A percentile compares a stretch with the other conserved stretches of the same genome.
Conservation (phyloP, 2,329 filamentous ascomycete genomes). For the Colletotrichum theobromicola region DNA sequence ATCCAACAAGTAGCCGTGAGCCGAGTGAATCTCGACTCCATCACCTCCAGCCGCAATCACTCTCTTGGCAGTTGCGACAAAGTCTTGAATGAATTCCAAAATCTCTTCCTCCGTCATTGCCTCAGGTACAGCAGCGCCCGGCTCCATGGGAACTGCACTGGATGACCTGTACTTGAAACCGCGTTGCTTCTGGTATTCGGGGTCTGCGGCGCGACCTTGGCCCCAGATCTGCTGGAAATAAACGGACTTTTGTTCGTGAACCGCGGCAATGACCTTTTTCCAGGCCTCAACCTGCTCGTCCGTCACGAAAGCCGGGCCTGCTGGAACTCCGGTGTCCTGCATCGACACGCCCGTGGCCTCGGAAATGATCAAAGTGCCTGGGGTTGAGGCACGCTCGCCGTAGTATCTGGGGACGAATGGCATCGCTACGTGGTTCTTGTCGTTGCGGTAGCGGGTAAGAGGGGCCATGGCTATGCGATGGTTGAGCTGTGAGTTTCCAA, state of each 20-base stretch:
- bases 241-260: slow-evolving; percentile 31
- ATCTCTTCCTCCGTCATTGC: slow-evolving; percentile 70
- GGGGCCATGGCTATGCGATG: slow-evolving; percentile 15
- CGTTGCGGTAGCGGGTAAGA: slow-evolving; percentile 16
- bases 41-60: slow-evolving; percentile 67
- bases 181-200: slow-evolving; percentile 2
- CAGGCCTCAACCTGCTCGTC: slow-evolving; percentile 27
- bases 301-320: slow-evolving; percentile 51
- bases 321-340: slow-evolving; percentile 21
- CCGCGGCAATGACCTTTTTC: slow-evolving; percentile 28
- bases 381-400: slow-evolving; percentile 41
- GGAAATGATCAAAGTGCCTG: slow-evolving; percentile 43
- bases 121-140: slow-evolving; percentile 43
- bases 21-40: slow-evolving; percentile 60
- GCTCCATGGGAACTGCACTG: slow-evolving; percentile 4
- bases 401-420: slow-evolving; percentile 31
- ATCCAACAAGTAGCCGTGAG: slow-evolving; percentile 63
- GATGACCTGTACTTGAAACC: slow-evolving; percentile 4
- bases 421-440: slow-evolving; percentile 5
- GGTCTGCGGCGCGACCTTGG: slow-evolving; percentile 13
- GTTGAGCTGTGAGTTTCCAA: slow-evolving; percentile 3
- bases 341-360: slow-evolving; percentile 32
- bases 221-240: slow-evolving; percentile 28
- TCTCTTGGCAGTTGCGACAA: slow-evolving; percentile 51
- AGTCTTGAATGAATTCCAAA: slow-evolving; percentile 60